Conservation (phyloP, 768 basidiomycete species). For the Pulveroboletus ravenelii region DNA sequence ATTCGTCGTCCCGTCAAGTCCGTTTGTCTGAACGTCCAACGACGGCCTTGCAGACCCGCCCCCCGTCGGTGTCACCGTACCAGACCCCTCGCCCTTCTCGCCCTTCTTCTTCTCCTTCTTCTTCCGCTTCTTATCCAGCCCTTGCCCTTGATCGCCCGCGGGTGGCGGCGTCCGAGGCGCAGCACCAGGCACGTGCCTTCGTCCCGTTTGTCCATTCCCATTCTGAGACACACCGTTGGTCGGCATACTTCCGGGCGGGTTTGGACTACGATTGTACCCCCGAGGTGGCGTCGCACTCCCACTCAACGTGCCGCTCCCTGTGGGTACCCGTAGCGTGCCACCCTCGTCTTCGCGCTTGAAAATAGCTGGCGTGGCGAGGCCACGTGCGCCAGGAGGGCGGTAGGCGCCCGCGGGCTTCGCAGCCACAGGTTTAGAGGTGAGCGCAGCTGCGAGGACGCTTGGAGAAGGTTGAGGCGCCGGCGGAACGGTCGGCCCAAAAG, state of each 20-base stretch:
- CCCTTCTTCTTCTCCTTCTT: conserved; percentile 56
- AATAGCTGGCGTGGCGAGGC: conserved; percentile 79
- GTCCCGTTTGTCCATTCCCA: conserved; percentile 24
- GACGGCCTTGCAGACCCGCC: conserved; percentile 29
- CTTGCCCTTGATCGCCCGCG: conserved; percentile 32
- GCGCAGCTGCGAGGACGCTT: conserved; percentile 48
- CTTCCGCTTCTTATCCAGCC: conserved; percentile 40
- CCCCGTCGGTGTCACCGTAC: conserved; percentile 28
- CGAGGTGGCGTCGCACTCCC: conserved; percentile 63
- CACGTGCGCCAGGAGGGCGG: conserved; percentile 89
- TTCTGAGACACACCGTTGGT: conserved; percentile 31
- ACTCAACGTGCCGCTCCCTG: conserved; percentile 32
- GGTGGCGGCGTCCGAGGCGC: conserved; percentile 47
- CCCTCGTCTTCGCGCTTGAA: conserved; percentile 94
- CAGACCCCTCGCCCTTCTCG: conserved; percentile 29
- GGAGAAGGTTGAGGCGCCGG: conserved; percentile 60
- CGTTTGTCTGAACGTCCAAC: conserved; percentile 34
- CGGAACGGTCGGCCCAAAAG: conserved; percentile 66
- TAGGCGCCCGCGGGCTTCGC: conserved; percentile 82
- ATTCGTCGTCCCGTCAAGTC: conserved; percentile 14
- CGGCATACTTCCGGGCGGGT: conserved; percentile 45
- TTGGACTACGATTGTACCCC: conserved; percentile 54
- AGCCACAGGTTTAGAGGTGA: conserved; percentile 49
- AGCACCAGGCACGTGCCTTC: conserved; percentile 66
- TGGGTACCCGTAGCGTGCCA: conserved; percentile 50